These are phyloP conservation scores for Hericium coralloides DNA, from an alignment of 768 basidiomycete genomes.

Conservation along the genomic window DNA sequence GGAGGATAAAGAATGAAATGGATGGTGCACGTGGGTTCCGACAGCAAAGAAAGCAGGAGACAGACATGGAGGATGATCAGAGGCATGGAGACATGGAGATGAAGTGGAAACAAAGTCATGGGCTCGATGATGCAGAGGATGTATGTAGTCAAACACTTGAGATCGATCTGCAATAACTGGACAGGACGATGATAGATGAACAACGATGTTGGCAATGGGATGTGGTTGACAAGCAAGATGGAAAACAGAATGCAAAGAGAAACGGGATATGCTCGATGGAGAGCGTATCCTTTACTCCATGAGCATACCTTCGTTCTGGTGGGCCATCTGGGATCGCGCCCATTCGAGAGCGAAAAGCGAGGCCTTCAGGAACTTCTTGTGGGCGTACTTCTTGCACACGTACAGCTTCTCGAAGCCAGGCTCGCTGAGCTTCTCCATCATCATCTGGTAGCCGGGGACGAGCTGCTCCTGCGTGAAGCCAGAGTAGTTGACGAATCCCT, in stretches of 20 bases:
- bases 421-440: conserved; percentile 78
- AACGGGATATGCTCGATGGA: conserved; percentile 6
- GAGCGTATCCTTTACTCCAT: conserved; percentile 6
- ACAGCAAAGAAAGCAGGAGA: conserved; percentile 11
- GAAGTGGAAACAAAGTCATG: conserved; percentile 6
- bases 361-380: conserved; percentile 97
- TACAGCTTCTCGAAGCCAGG: conserved; percentile 75
- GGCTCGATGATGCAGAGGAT: conserved; percentile 6
- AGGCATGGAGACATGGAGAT: conserved; percentile 4
- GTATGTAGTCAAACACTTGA: conserved; percentile 3
- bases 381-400: conserved; percentile 92
- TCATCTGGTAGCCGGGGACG: conserved; percentile 65
- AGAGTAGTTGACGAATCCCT: conserved; percentile 88
- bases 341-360: conserved; percentile 69
- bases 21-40: conserved; percentile 11
- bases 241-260: conserved; percentile 8
- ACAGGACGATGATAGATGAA: conserved; percentile 12
- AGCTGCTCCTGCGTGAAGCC: conserved; percentile 87
- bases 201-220: conserved; percentile 9
- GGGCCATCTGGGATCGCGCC: conserved; percentile 37
- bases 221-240: no score
- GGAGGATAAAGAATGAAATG: conserved; percentile 1
- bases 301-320: conserved; percentile 14
- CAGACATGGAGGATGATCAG: conserved; percentile 2
- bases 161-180: conserved; percentile 9